Percentiles rank a stretch among this genome's conserved stretches.
phyloP scores from a whole-genome alignment of 2,329 filamentous ascomycete species.

The Cercospora zeina region DNA sequence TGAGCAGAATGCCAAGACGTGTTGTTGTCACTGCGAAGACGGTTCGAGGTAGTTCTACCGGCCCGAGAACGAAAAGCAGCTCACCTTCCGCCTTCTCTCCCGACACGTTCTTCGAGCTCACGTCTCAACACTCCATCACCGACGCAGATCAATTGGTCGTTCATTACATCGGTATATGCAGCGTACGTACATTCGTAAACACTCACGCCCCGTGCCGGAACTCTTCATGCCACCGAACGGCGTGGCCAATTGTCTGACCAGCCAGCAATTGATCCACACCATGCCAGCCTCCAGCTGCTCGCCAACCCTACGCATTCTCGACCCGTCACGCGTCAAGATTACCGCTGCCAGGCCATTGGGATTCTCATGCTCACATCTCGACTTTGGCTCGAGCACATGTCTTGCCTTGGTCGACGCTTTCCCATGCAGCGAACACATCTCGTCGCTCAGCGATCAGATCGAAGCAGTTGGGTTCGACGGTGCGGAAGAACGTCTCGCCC shows the following conservation, averaged over 20 bases:
- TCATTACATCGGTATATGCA: slow-evolving; percentile 21
- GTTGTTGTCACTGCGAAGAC: slow-evolving; percentile 11
- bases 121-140: background rate
- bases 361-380: slow-evolving; percentile 32
- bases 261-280: slow-evolving; percentile 23
- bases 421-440: slow-evolving; percentile 18
- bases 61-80: too few species aligned
- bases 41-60: background rate
- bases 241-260: slow-evolving; percentile 18
- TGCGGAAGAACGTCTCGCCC: slow-evolving; percentile 22
- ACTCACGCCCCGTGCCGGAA: slow-evolving; percentile 22
- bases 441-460: slow-evolving; percentile 15
- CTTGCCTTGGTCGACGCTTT: slow-evolving; percentile 24
- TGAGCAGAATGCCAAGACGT: background rate
- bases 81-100: background rate
- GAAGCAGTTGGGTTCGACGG: slow-evolving; percentile 22
- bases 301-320: slow-evolving; percentile 20
- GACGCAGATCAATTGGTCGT: background rate
- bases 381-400: slow-evolving; percentile 18
- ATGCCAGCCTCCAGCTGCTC: slow-evolving; percentile 20
- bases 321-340: slow-evolving; percentile 17
- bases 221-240: slow-evolving; percentile 22
- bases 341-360: slow-evolving; percentile 22
- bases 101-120: background rate
- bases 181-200: slow-evolving; percentile 19